Base-by-base conservation (phyloP, 352 stramenopile genomes). In the Phytophthora tentaculata region DNA sequence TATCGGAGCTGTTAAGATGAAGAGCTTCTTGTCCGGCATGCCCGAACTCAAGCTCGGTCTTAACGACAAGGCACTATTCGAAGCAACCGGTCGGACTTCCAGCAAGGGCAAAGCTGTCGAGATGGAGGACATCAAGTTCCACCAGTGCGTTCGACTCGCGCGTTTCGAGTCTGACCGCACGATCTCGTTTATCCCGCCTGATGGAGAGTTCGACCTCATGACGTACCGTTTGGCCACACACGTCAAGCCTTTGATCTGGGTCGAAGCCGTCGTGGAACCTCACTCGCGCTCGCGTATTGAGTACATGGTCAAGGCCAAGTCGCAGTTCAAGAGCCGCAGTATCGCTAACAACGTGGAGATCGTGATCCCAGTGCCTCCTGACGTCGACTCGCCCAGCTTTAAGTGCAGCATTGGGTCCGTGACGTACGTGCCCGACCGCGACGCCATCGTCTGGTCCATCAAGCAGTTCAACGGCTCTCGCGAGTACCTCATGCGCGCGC, bases 321-420 rank as follows among this genome's bases (percentile, higher is more conserved):
- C 87, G 35, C 97, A 99, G 74, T 99, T 99, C 88, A 99, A 99
- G 82, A 95, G 86, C 48, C 83, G 97, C 28, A 98, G 90, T 70
- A 98, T 99, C 56, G 98, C 98, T 44, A 99, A 99, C 84, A 99
- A 99, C 80, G 98, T 99, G 17, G 97, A 99, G 80, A 99, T 99
- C 69, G 96, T 99, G 52, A 99, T 99, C 67, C 97, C 98, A 2
- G 97, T 99, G 32, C 98, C 98, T 23, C 90, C 91, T 14, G 98
- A 99, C 83, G 98, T 99, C 3, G 98, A 99, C 76, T 98, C 93
- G 68, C 98, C 98, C 8, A 98, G 91, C 64, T 99, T 99, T 83
- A 99, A 99, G 78, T 94, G 91, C 54, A 98, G 83, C 64, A 98
- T 99, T 58, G 98, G 98, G 24, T 98, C 85, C 22, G 98, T 99